These are phyloP conservation scores for Inonotus obliquus DNA, from an alignment of 1,284 basidiomycete species.

Conservation along the genomic window DNA sequence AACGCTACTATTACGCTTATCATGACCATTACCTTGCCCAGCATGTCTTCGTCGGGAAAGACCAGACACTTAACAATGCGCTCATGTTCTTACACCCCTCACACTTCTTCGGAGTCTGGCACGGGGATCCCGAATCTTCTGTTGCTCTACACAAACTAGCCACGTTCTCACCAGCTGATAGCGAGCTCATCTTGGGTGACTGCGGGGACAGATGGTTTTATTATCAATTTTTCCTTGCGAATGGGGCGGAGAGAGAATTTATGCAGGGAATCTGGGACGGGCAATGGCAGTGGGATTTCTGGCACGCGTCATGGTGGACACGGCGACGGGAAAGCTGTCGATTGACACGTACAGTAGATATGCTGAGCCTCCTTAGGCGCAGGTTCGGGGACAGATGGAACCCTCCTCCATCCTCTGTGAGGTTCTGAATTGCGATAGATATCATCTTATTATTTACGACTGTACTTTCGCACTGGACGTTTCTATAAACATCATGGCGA, in stretches of 20 bases:
- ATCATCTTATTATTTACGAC: background rate
- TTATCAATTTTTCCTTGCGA: slow-evolving; percentile 45
- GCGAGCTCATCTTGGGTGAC: slow-evolving; percentile 28
- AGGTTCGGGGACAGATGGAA: slow-evolving; percentile 14
- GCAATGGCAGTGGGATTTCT: slow-evolving; percentile 12
- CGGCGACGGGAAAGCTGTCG: slow-evolving; percentile 12
- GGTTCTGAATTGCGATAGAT: slow-evolving; percentile 10
- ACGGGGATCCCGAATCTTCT: slow-evolving; percentile 22
- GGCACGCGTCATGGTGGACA: slow-evolving; percentile 13
- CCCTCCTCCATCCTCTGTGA: slow-evolving; percentile 8
- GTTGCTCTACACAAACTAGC: slow-evolving; percentile 4
- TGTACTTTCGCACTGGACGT: no score
- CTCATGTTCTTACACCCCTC: slow-evolving; percentile 43
- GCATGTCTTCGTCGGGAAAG: slow-evolving; percentile 48
- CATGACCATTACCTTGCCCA: slow-evolving; percentile 42
- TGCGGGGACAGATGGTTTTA: slow-evolving; percentile 44
- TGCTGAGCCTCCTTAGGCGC: slow-evolving; percentile 6
- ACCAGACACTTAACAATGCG: slow-evolving; percentile 45
- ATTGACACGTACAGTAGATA: slow-evolving; percentile 5
- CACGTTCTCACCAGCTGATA: slow-evolving; percentile 20
- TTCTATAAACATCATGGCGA: no score
- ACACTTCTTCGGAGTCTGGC: slow-evolving; percentile 38
- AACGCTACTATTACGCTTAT: slow-evolving; percentile 40
- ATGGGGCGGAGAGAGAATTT: slow-evolving; percentile 25
- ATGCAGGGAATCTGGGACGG: slow-evolving; percentile 28